phyloP scores from a whole-genome alignment of 352 stramenopile genomes.

The Phytophthora melonis region DNA sequence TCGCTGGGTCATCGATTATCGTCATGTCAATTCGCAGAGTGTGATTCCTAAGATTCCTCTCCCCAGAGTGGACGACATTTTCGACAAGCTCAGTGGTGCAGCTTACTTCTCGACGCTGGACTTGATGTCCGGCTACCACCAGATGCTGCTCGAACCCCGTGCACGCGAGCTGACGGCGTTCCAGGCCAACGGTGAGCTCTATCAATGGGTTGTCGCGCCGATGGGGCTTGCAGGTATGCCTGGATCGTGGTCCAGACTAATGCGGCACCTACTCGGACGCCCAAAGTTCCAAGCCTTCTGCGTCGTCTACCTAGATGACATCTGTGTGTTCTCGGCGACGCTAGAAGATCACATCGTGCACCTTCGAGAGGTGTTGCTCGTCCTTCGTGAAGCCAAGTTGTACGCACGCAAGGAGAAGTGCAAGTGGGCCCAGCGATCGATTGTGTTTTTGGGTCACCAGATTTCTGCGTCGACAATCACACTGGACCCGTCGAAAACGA shows the following conservation, averaged over 20 bases:
- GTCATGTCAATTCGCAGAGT: slow-evolving; percentile 7
- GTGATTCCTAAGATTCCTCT: slow-evolving; percentile 13
- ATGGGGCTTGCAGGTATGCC: slow-evolving; percentile 22
- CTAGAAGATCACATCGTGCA: neutral
- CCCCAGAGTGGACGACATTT: slow-evolving; percentile 11
- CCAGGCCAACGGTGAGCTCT: slow-evolving; percentile 36
- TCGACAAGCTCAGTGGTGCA: slow-evolving; percentile 10
- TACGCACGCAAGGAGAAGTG: neutral
- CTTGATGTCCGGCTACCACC: slow-evolving; percentile 38
- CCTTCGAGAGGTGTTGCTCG: neutral
- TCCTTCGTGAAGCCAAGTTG: neutral
- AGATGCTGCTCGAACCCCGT: slow-evolving; percentile 29
- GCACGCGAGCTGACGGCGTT: slow-evolving; percentile 36
- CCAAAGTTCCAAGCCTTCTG: neutral
- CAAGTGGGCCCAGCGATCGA: neutral
- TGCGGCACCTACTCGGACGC: neutral
- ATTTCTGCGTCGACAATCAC: neutral
- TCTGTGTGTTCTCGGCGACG: neutral
- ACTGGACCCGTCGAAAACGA: neutral
- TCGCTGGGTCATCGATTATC: slow-evolving; percentile 13
- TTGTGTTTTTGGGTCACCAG: neutral
- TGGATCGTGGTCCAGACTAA: neutral
- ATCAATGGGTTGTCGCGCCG: slow-evolving; percentile 46
- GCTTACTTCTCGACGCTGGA: slow-evolving; percentile 26
- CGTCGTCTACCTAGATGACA: neutral